Percentiles rank a stretch among this genome's conserved stretches.
Evolutionary conservation across 2,329 filamentous ascomycete species (phyloP).

Genomic region (Ilyonectria destructans): DNA sequence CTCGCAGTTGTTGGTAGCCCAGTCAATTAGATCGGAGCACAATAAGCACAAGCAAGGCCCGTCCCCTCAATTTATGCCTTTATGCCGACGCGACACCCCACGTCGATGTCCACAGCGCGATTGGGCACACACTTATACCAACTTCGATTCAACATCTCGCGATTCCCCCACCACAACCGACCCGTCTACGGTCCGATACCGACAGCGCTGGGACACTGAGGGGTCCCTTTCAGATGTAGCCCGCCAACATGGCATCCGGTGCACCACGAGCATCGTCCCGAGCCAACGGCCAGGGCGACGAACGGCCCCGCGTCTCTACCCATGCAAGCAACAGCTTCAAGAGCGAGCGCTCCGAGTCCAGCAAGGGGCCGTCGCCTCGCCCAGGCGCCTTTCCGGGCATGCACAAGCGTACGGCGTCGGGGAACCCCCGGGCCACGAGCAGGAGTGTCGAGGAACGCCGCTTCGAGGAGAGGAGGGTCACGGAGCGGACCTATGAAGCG

Average conservation of each 20-base stretch:
- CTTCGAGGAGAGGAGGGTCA: conserved; percentile 69
- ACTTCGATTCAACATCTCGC: conserved; percentile 27
- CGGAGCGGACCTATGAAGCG: conserved; percentile 71
- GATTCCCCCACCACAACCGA: background rate
- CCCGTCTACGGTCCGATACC: conserved; percentile 4
- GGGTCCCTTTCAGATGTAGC: conserved; percentile 54
- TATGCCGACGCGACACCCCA: conserved; percentile 41
- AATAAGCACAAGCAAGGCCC: conserved; percentile 1
- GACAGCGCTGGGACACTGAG: conserved; percentile 18
- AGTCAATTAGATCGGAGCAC: background rate
- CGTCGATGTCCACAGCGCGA: conserved; percentile 45
- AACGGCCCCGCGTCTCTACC: conserved; percentile 56
- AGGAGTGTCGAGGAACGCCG: conserved; percentile 60
- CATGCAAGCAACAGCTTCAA: conserved; percentile 54
- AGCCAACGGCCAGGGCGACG: conserved; percentile 55
- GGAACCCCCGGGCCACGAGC: conserved; percentile 67
- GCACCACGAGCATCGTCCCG: conserved; percentile 62
- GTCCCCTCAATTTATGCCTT: conserved; percentile 17
- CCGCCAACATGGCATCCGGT: conserved; percentile 60
- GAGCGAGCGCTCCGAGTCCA: conserved; percentile 56
- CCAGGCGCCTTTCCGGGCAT: conserved; percentile 56
- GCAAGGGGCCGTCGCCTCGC: conserved; percentile 56
- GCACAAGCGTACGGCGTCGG: conserved; percentile 72
- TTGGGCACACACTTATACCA: conserved; percentile 48
- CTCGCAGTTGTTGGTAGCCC: background rate